Percentiles rank a stretch among this genome's conserved stretches.
phyloP scores from a whole-genome alignment of 208 protist species.

The Leishmania braziliensis region DNA sequence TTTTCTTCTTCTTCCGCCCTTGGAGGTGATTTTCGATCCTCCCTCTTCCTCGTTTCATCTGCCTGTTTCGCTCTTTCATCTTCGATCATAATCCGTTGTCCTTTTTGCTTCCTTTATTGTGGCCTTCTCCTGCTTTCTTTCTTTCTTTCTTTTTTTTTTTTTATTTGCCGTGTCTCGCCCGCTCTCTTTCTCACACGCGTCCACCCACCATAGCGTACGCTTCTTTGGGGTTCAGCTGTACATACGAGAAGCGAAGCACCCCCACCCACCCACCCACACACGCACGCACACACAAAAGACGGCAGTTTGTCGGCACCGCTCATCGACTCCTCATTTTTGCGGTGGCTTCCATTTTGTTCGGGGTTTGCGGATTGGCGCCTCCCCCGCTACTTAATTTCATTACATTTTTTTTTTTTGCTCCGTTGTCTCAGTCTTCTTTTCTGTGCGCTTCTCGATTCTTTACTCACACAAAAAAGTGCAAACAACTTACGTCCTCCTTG shows the following conservation, averaged over 20 bases:
- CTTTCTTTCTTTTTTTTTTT: constrained; percentile 6
- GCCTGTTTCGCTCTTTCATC: neutral
- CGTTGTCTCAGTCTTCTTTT: constrained; percentile 2
- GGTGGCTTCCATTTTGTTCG: too few species aligned
- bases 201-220: neutral
- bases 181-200: neutral
- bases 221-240: neutral
- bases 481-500: neutral
- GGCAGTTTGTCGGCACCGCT: neutral
- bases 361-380: too few species aligned
- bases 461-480: neutral
- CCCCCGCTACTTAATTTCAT: too few species aligned
- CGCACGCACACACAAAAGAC: too few species aligned
- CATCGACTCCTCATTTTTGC: constrained; percentile 1
- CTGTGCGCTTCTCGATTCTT: neutral
- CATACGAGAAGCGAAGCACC: neutral
- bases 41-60: neutral
- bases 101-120: neutral
- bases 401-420: constrained; percentile 1
- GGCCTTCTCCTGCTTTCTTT: neutral
- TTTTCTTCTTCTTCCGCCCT: neutral
- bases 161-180: too few species aligned
- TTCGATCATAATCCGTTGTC: neutral
- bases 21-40: neutral
- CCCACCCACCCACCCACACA: too few species aligned